Base-by-base conservation (phyloP, 1,139 yeast genomes). In the Saccharomyces pastorianus region DNA sequence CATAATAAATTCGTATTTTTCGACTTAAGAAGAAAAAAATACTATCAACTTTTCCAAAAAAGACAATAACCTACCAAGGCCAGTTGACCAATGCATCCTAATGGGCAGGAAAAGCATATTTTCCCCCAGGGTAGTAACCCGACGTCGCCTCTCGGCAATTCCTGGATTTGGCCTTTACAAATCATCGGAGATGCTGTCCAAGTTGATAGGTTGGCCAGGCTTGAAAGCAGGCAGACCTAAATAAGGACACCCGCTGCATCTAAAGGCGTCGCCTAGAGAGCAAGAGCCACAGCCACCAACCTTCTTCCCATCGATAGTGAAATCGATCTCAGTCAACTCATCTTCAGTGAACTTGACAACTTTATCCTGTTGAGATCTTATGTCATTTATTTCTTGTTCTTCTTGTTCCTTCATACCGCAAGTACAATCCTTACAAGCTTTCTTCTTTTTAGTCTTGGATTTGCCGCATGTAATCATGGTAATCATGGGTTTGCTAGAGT, bases 191-290 rank as follows among this genome's bases (percentile, higher is more conserved):
- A 75, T 71, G 55, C 72, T 69, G 56, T 62, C 68, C 57, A 75
- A 59, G 49, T 69, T 70, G 57, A 65, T 79, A 14, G 72, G 85
- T 72, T 93, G 95, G 51, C 99, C 99, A 0, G 98, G 98, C 73
- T 89, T 90, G 79, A 93, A 93, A 4, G 99, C 97, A 8, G 99
- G 99, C 55, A 95, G 77, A 0, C 99, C 99, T 62, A 93, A 76
- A 71, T 84, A 95, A 48, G 99, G 99, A 73, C 99, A 93, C 2
- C 98, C 97, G 64, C 91, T 96, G 71, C 99, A 93, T 66, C 99
- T 78, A 74, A 93, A 93, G 0, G 99, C 99, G 71, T 93, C 99
- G 44, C 99, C 99, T 55, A 93, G 78, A 0, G 98, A 85, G 74
- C 99, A 93, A 9, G 96, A 88, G 23, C 96, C 96, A 74, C 99